Conservation (phyloP, 2,329 filamentous ascomycete species). For the Parastagonospora nodorum region DNA sequence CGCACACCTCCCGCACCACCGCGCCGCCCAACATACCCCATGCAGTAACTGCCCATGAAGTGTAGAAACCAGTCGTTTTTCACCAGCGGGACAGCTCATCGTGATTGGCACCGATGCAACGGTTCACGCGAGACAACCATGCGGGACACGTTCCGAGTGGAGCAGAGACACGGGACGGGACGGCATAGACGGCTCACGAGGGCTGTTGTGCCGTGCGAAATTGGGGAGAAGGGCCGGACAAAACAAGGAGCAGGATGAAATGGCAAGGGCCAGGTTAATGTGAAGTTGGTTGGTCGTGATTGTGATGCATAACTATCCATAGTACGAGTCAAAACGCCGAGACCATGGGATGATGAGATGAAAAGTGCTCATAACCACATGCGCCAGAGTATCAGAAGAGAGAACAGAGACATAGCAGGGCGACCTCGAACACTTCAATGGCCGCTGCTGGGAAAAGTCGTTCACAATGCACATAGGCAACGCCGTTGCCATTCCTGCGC, state of each 20-base stretch:
- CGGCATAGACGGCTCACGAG: not conserved
- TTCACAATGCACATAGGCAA: not conserved
- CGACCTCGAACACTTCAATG: slow-evolving; percentile 26
- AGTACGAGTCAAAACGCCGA: not conserved
- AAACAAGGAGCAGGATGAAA: not conserved
- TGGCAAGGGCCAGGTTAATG: not conserved
- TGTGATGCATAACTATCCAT: no score
- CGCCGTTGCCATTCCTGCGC: not conserved
- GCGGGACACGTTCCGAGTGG: slow-evolving; percentile 1
- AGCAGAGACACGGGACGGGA: slow-evolving; percentile 1
- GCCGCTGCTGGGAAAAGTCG: slow-evolving; percentile 6
- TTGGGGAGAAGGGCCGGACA: not conserved
- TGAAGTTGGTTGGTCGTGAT: no score
- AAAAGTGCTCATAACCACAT: not conserved
- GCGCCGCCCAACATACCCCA: slow-evolving; percentile 1
- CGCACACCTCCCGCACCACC: not conserved
- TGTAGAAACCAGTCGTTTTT: slow-evolving; percentile 8
- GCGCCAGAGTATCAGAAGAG: not conserved
- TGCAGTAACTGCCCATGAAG: not conserved
- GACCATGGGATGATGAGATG: not conserved
- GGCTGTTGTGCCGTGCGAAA: not conserved
- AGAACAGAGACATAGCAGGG: slow-evolving; percentile 5
- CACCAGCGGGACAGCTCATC: slow-evolving; percentile 7
- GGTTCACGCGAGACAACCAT: not conserved
- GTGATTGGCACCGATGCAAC: slow-evolving; percentile 4